phyloP scores from a whole-genome alignment of 164 flowering plant genomes.

The Dillenia turbinata region DNA sequence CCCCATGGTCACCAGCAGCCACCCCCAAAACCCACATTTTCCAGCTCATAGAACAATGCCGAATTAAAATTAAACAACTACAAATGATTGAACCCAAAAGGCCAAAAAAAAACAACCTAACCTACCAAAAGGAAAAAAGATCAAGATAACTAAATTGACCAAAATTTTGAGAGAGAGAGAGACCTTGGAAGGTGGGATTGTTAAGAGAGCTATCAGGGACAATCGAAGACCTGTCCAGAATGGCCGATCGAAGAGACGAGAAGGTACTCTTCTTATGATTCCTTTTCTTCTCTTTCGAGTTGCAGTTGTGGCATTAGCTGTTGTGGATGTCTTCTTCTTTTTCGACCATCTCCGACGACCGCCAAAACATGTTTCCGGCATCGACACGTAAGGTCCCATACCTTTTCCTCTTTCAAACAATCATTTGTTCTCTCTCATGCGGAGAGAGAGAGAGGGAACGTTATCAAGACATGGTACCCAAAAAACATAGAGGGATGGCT shows the following conservation, averaged over 20 bases:
- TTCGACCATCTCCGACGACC: constrained; percentile 22
- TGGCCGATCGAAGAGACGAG: constrained; percentile 28
- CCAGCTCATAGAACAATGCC: too few species aligned
- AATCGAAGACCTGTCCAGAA: constrained; percentile 20
- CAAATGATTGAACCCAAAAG: too few species aligned
- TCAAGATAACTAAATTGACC: too few species aligned
- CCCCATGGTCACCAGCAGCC: too few species aligned
- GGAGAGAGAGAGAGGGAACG: neutral
- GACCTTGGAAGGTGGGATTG: constrained; percentile 12
- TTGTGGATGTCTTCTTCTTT: constrained; percentile 11
- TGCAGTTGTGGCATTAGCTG: neutral
- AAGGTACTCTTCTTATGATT: constrained; percentile 29
- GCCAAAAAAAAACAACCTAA: too few species aligned
- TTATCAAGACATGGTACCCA: too few species aligned
- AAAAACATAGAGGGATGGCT: too few species aligned
- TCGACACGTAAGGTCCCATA: constrained; percentile 66
- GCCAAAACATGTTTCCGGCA: constrained; percentile 52
- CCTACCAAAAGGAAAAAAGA: too few species aligned
- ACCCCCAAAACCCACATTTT: too few species aligned
- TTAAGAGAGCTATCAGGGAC: constrained; percentile 36
- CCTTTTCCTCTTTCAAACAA: constrained; percentile 1
- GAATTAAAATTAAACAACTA: too few species aligned
- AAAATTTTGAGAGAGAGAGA: too few species aligned
- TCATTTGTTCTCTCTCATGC: neutral
- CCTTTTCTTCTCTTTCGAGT: constrained; percentile 23